A percentile compares a stretch with the other conserved stretches of the same genome.
phyloP scores from a whole-genome alignment of 2,329 filamentous ascomycete species.

The Fusarium tuaranense region DNA sequence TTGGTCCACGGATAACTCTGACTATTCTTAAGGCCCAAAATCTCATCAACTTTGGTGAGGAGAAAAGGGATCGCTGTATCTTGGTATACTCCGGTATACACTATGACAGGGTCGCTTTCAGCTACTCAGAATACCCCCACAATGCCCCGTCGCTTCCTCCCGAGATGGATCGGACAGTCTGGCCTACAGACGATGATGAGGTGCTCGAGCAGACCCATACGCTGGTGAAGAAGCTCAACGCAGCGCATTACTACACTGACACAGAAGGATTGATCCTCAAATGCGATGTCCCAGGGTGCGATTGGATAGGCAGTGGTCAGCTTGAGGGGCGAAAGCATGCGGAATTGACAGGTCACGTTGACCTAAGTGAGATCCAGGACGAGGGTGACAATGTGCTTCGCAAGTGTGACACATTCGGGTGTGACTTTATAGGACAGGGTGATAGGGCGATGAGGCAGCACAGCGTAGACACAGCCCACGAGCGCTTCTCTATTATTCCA shows the following conservation, averaged over 20 bases:
- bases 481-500: constrained; percentile 53
- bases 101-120: constrained; percentile 89
- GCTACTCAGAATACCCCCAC: constrained; percentile 68
- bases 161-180: constrained; percentile 77
- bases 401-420: constrained; percentile 74
- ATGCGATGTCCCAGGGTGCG: constrained; percentile 76
- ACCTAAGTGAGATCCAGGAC: constrained; percentile 76
- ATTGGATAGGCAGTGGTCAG: constrained; percentile 76
- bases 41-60: constrained; percentile 78
- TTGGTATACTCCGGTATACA: constrained; percentile 93
- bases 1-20: not conserved
- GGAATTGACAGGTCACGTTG: constrained; percentile 67
- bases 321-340: constrained; percentile 72
- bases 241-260: constrained; percentile 88
- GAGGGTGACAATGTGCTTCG: constrained; percentile 84
- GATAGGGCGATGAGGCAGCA: constrained; percentile 69
- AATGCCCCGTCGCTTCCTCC: constrained; percentile 70
- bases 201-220: constrained; percentile 76
- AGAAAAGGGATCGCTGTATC: constrained; percentile 75
- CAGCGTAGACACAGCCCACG: constrained; percentile 70
- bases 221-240: constrained; percentile 73
- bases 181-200: constrained; percentile 67
- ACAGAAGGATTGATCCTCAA: constrained; percentile 82
- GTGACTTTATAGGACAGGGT: constrained; percentile 75
- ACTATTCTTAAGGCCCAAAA: constrained; percentile 45